phyloP scores from a whole-genome alignment of 2,329 filamentous ascomycete genomes.

The Harringtonia aguacate region DNA sequence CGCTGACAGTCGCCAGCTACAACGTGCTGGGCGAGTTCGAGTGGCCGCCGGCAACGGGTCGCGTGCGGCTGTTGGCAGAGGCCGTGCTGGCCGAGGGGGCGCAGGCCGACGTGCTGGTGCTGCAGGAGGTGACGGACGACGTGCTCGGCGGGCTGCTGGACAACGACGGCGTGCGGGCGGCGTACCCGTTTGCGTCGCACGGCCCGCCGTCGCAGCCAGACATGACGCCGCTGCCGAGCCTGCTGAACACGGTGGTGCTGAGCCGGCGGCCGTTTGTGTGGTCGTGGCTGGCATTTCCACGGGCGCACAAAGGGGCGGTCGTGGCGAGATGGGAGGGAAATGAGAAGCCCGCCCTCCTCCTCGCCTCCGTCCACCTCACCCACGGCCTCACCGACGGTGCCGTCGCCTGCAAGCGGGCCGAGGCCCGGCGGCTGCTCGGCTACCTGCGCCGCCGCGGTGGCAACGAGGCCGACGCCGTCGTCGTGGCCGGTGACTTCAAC shows the following conservation, averaged over 20 bases:
- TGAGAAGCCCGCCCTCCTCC: constrained; percentile 27
- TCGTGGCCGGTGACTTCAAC: constrained; percentile 56
- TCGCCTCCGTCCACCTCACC: constrained; percentile 51
- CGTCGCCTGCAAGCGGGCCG: constrained; percentile 43
- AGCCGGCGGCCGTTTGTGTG: constrained; percentile 45
- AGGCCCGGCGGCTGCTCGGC: constrained; percentile 38
- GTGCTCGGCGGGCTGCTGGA: constrained; percentile 47
- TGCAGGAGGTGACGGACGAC: constrained; percentile 56
- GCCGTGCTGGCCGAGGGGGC: constrained; percentile 28
- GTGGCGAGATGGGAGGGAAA: constrained; percentile 22
- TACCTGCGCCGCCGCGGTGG: constrained; percentile 26
- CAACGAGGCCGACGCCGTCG: constrained; percentile 33
- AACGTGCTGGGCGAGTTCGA: constrained; percentile 42
- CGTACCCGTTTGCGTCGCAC: constrained; percentile 47
- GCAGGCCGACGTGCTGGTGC: constrained; percentile 35
- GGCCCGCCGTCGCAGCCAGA: constrained; percentile 41
- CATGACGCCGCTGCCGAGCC: constrained; percentile 44
- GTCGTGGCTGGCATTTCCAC: constrained; percentile 40
- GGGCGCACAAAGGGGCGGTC: constrained; percentile 47
- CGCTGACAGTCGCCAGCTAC: constrained; percentile 33
- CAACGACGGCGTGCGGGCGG: constrained; percentile 29
- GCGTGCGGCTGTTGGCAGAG: constrained; percentile 31
- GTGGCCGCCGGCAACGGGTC: constrained; percentile 29
- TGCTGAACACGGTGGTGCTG: constrained; percentile 50
- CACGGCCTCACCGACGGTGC: constrained; percentile 49